phyloP scores from a whole-genome alignment of 1,284 basidiomycete species.

The Sphagnurus paluster region DNA sequence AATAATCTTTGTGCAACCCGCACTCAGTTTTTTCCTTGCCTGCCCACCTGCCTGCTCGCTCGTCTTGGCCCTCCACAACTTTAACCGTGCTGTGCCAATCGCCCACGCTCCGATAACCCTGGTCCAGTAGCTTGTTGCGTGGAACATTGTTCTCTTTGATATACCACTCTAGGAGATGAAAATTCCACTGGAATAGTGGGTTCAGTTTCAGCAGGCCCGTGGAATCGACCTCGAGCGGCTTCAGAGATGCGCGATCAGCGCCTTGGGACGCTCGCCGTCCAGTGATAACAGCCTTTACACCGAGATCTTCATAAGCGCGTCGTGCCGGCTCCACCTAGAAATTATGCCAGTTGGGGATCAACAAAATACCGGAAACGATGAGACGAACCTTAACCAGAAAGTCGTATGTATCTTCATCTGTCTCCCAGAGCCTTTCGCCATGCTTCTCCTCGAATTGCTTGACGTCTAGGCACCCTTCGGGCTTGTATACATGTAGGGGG shows the following conservation, averaged over 20 bases:
- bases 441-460: constrained; percentile 82
- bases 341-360: not conserved
- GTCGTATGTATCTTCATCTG: constrained; percentile 88
- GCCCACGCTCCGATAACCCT: constrained; percentile 94
- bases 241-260: constrained; percentile 78
- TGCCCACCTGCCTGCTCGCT: constrained; percentile 92
- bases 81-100: constrained; percentile 95
- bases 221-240: constrained; percentile 89
- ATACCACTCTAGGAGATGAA: constrained; percentile 85
- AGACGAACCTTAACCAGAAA: constrained; percentile 83
- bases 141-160: constrained; percentile 85
- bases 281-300: constrained; percentile 90
- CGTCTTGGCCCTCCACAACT: constrained; percentile 72
- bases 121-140: constrained; percentile 84
- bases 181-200: constrained; percentile 90
- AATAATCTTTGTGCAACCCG: constrained; percentile 90
- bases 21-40: constrained; percentile 95
- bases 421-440: constrained; percentile 88
- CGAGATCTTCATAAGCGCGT: constrained; percentile 82
- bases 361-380: not conserved
- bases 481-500: constrained; percentile 79
- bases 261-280: constrained; percentile 93
- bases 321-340: constrained; percentile 88
- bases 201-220: constrained; percentile 96
- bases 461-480: constrained; percentile 68